Base-by-base conservation (phyloP, 768 basidiomycete species). In the Mycena maculata region DNA sequence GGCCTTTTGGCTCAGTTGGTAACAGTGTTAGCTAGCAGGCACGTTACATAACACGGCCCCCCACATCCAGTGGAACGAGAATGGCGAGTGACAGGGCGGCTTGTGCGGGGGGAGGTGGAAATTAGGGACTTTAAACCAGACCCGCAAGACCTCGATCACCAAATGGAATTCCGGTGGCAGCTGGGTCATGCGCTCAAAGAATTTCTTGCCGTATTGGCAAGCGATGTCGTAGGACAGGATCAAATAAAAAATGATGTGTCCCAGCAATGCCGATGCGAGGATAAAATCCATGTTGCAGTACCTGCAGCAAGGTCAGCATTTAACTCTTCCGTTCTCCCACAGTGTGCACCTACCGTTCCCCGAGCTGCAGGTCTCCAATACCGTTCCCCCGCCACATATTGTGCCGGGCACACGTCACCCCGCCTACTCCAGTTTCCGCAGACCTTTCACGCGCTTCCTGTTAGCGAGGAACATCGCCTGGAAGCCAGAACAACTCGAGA, bases 211-310 rank as follows among this genome's bases (percentile, higher is more conserved):
- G 33, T 54, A 76, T 30, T 76, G 72, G 48, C 73, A 75, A 1
- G 63, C 69, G 10, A 76, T 73, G 57, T 75, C 67, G 45, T 75
- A 76, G 1, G 70, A 75, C 6, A 73, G 18, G 7, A 67, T 41
- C 3, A 72, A 4, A 5, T 50, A 52, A 39, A 39, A 15, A 2
- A 62, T 53, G 15, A 63, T 36, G 4, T 41, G 28, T 27, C 38
- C 38, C 0, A 65, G 22, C 0, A 57, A 0, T 4, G 47, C 41
- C 1, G 56, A 58, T 6, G 59, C 44, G 0, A 62, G 27, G 0
- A 65, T 44, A 18, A 58, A 65, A 16, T 65, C 64, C 56, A 65
- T 65, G 11, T 65, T 65, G 20, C 27, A 42, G 8, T 52, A 36
- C 7, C 64, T 65, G 12, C 2, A 7, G 10, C 9, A 3, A 3